Evolutionary conservation across 73 alveolate genomes (phyloP).

Genomic region (Tetrahymena borealis): DNA sequence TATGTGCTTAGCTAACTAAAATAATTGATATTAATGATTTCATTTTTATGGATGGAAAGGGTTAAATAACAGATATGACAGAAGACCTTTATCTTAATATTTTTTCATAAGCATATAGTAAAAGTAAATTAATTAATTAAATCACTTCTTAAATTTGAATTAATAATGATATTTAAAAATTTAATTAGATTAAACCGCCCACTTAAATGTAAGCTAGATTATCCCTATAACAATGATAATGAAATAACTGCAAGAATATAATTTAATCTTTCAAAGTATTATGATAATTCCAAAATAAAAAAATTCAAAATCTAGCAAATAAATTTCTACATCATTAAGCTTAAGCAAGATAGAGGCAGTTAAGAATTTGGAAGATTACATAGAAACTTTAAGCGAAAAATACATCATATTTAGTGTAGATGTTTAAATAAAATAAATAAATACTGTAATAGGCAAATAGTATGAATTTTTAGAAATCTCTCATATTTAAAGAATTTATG

Average conservation of each 20-base stretch:
- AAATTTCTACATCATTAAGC: not conserved
- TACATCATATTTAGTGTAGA: not conserved
- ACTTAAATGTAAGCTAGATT: not conserved
- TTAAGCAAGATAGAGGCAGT: not conserved
- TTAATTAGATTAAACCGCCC: not conserved
- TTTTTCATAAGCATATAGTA: not conserved
- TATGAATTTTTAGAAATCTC: not conserved
- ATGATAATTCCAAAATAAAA: not conserved
- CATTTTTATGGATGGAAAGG: not conserved
- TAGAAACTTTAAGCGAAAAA: not conserved
- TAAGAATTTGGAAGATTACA: not conserved
- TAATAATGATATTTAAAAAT: not conserved
- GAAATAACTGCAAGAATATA: not conserved
- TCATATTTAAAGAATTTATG: not conserved
- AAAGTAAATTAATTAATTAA: not conserved
- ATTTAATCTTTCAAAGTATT: not conserved
- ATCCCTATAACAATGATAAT: not conserved
- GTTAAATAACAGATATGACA: not conserved
- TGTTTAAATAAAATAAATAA: not conserved
- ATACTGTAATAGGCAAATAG: not conserved
- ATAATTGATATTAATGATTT: not conserved
- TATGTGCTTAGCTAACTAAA: not conserved
- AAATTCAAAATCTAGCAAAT: not conserved
- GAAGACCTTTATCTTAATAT: not conserved
- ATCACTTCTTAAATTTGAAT: not conserved